Base-by-base conservation (phyloP, 306 rosid species). In the Ceratonia siliqua region DNA sequence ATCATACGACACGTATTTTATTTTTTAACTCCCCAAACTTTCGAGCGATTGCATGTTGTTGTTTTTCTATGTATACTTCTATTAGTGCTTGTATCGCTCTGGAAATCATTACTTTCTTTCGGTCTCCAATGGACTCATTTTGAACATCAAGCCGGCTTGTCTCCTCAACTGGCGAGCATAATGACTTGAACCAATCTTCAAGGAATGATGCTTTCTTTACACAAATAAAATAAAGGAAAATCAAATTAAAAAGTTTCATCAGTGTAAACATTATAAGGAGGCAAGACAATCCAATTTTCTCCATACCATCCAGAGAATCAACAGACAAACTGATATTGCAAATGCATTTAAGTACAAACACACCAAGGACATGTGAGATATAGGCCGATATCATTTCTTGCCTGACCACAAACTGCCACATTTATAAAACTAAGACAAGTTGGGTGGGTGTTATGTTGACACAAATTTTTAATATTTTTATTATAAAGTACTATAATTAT, bases 131-230 rank as follows among this genome's bases (percentile, higher is more conserved):
- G 41, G 84, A 68, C 36, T 62, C 81, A 55, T 85, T 70, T 72
- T 85, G 90, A 68, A 21, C 67, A 62, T 88, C 91, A 33, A 64
- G 48, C 78, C 64, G 79, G 41, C 59, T 76, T 62, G 82, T 54
- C 67, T 81, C 85, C 20, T 76, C 88, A 10, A 82, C 17, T 7
- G 92, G 78, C 5, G 83, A 78, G 85, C 88, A 82, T 28, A 91
- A 82, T 33, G 41, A 68, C 88, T 83, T 84, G 49, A 90, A 79
- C 98, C 98, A 94, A 42, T 87, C 95, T 82, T 91, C 96, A 53
- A 91, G 83, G 73, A 94, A 79, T 13, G 78, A 52, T 14, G 92
- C 87, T 92, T 94, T 92, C 99, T 91, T 30, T 38, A 68, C 43
- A 64, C 8, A 38, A 22, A 67, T 18, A 32, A 54, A 62, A 62